A percentile compares a stretch with the other conserved stretches of the same genome.
Conservation (phyloP, 805 yeast species). For the Ogataea chonburiensis region DNA sequence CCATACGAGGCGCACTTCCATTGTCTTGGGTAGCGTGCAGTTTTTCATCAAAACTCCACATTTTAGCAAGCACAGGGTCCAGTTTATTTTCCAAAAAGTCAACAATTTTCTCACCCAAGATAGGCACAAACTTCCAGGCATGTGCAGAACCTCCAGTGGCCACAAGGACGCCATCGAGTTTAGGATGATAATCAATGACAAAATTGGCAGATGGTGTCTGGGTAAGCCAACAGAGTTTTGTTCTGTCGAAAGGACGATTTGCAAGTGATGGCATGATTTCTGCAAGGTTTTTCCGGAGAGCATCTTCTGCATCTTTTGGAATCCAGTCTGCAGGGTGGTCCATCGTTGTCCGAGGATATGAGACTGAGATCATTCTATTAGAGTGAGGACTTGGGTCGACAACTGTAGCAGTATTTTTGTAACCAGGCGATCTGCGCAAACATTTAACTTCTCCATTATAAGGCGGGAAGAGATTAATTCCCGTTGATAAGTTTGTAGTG, state of each 20-base stretch:
- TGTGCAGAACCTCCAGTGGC: slow-evolving; percentile 32
- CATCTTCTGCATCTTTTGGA: slow-evolving; percentile 27
- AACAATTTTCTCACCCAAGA: slow-evolving; percentile 28
- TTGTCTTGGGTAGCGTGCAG: slow-evolving; percentile 13
- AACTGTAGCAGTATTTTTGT: slow-evolving; percentile 23
- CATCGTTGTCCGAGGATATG: slow-evolving; percentile 27
- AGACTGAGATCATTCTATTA: slow-evolving; percentile 10
- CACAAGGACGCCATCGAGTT: slow-evolving; percentile 21
- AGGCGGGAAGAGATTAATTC: slow-evolving; percentile 30
- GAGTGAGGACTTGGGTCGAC: slow-evolving; percentile 21
- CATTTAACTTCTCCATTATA: slow-evolving; percentile 28
- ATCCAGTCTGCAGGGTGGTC: slow-evolving; percentile 27
- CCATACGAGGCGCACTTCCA: slow-evolving; percentile 30
- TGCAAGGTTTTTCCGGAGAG: slow-evolving; percentile 20
- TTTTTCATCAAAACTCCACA: slow-evolving; percentile 28
- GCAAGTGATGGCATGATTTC: slow-evolving; percentile 27
- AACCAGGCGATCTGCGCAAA: slow-evolving; percentile 30
- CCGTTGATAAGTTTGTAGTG: slow-evolving; percentile 30
- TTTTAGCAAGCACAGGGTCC: slow-evolving; percentile 18
- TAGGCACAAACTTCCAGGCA: slow-evolving; percentile 30
- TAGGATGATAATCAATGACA: slow-evolving; percentile 26
- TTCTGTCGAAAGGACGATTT: slow-evolving; percentile 27
- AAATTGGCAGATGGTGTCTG: slow-evolving; percentile 28
- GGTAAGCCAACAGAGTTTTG: slow-evolving; percentile 30
- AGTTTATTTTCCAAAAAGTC: slow-evolving; percentile 22